These are phyloP conservation scores for Arabidopsis suecica DNA, from an alignment of 345 rosid genomes.

Conservation along the genomic window DNA sequence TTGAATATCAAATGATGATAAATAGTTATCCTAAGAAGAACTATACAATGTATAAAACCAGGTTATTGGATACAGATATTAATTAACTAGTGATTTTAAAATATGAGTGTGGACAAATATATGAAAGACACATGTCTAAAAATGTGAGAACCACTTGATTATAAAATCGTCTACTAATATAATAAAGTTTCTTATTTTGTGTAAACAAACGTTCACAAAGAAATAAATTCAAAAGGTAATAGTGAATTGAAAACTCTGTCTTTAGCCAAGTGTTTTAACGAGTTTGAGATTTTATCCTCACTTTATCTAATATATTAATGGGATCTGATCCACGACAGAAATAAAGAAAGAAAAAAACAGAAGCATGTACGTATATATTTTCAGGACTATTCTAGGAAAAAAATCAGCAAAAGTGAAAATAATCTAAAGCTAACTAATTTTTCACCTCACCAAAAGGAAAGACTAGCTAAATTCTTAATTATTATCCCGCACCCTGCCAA, in stretches of 20 bases:
- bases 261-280: conserved; percentile 7
- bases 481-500: background rate
- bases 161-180: background rate
- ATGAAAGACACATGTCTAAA: conserved; percentile 3
- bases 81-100: background rate
- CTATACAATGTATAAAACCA: background rate
- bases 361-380: background rate
- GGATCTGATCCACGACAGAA: background rate
- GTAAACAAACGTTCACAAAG: background rate
- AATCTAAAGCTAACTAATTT: background rate
- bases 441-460: background rate
- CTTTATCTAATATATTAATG: background rate
- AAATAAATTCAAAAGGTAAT: background rate
- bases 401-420: background rate
- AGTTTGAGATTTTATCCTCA: background rate
- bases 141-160: background rate
- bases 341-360: background rate
- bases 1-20: background rate
- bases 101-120: background rate
- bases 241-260: background rate
- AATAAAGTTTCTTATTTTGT: background rate
- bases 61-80: background rate
- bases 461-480: background rate
- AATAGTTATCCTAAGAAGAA: background rate
- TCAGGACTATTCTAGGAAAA: background rate